phyloP scores from a whole-genome alignment of 2,329 filamentous ascomycete genomes.

The Neonectria neomacrospora region DNA sequence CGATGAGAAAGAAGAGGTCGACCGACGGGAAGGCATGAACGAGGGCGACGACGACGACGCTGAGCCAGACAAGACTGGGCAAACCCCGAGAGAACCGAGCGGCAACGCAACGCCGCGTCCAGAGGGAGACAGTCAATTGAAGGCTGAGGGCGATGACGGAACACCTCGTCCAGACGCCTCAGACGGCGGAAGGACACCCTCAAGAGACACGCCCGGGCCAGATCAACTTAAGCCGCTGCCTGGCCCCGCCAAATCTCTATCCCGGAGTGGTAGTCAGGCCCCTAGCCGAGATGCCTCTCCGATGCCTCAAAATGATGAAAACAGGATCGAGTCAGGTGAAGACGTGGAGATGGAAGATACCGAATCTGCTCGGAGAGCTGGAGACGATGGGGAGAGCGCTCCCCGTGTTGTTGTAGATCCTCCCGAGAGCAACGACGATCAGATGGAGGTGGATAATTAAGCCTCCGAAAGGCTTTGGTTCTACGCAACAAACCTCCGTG shows the following conservation, averaged over 20 bases:
- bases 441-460: conserved; percentile 72
- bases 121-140: conserved; percentile 53
- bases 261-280: conserved; percentile 43
- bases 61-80: conserved; percentile 58
- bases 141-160: conserved; percentile 44
- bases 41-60: conserved; percentile 72
- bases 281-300: conserved; percentile 46
- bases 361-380: conserved; percentile 48
- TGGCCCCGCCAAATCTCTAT: conserved; percentile 33
- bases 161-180: conserved; percentile 43
- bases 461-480: conserved; percentile 7
- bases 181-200: conserved; percentile 49
- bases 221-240: conserved; percentile 42
- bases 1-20: conserved; percentile 95
- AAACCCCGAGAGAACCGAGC: conserved; percentile 63
- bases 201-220: conserved; percentile 44
- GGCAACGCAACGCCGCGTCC: conserved; percentile 63
- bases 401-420: conserved; percentile 63
- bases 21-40: conserved; percentile 84
- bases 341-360: conserved; percentile 70
- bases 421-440: conserved; percentile 61
- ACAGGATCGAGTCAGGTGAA: conserved; percentile 58
- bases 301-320: conserved; percentile 43
- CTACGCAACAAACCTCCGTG: conserved; percentile 18
- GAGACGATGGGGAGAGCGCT: conserved; percentile 56